Evolutionary conservation across 2,329 filamentous ascomycete species (phyloP), one percentile per base, ranked within the genome.

Genomic region (Colletotrichum euphorbiae): DNA sequence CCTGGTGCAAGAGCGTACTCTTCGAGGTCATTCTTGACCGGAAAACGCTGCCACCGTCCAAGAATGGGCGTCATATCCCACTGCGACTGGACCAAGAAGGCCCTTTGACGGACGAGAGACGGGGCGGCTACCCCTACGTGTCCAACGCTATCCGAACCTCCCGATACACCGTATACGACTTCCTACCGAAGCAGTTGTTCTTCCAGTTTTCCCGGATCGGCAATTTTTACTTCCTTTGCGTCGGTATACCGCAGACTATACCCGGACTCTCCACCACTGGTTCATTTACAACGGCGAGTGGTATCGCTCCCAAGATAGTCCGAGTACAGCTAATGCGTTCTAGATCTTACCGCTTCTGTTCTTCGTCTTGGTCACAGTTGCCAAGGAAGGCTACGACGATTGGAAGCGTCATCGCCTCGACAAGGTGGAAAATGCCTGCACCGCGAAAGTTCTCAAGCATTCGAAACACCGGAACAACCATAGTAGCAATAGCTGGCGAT

Each of bases 301-400:
- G 12, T 19, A n/a, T n/a, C 7, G 15, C n/a, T 15, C 12, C 42
- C 3, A 43, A 45, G 42, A 9, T 12, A 45, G n/a, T 45, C 6
- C 28, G 28, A 17, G 12, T 13, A 19, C 4, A 11, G 12, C 17
- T 45, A 17, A 45, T n/a, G 6, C n/a, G 6, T n/a, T 4, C n/a
- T 17, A 19, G 42, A 89, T 94, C 71, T 82, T 93, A 33, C 92
- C 91, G 0, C 80, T 94, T 21, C 76, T 91, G 69, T 91, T 94
- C 77, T 94, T 94, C 76, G 91, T 97, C 45, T 83, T 89, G 40
- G 83, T 97, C 67, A 96, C 93, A 0, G 92, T 97, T 73, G 85
- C 85, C 31, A 97, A 97, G 76, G 93, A 97, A 80, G 93, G 93
- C 0, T 96, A 93, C 73, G 93, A 97, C 76, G 93, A 97, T 77